Evolutionary conservation across 2,329 filamentous ascomycete species (phyloP).

Genomic region (Magnaporthiopsis incrustans): DNA sequence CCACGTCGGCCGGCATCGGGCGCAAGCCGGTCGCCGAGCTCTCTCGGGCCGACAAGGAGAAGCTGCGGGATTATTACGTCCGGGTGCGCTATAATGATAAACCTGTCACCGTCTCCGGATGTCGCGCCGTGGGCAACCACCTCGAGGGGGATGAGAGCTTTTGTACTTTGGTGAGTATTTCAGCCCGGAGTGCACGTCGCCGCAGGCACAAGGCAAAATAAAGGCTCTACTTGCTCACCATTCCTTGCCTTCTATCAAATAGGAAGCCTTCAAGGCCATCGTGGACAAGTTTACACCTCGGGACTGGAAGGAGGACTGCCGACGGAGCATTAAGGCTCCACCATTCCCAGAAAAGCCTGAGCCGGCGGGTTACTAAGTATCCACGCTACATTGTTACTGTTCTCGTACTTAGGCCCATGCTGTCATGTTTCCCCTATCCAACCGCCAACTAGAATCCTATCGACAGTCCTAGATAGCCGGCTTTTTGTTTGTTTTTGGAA

Average conservation of each 20-base stretch:
- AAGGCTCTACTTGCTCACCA: not conserved
- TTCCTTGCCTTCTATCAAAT: slow-evolving; percentile 3
- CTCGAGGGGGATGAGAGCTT: slow-evolving; percentile 79
- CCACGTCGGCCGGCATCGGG: slow-evolving; percentile 41
- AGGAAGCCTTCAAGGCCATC: slow-evolving; percentile 85
- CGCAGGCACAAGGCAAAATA: not conserved
- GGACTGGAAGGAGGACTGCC: slow-evolving; percentile 60
- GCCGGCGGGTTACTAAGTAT: slow-evolving; percentile 38
- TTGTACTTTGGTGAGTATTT: slow-evolving; percentile 68
- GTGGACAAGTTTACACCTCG: slow-evolving; percentile 83
- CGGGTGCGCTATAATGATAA: slow-evolving; percentile 86
- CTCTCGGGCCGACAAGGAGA: slow-evolving; percentile 45
- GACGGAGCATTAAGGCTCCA: slow-evolving; percentile 32
- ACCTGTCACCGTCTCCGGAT: slow-evolving; percentile 75
- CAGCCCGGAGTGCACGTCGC: not conserved
- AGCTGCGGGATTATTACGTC: slow-evolving; percentile 73
- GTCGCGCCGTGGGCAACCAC: slow-evolving; percentile 68
- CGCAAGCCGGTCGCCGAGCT: slow-evolving; percentile 52
- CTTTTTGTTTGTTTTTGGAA: not conserved
- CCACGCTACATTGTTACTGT: not conserved
- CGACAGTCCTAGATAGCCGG: not conserved
- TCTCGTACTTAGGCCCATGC: not conserved
- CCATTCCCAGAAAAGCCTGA: slow-evolving; percentile 40
- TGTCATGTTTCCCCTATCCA: not conserved
- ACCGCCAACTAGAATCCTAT: not conserved